A percentile compares a stretch with the other conserved stretches of the same genome.
These are phyloP conservation scores for Trichosporon inkin DNA, from an alignment of 1,284 basidiomycete species.

Conservation along the genomic window DNA sequence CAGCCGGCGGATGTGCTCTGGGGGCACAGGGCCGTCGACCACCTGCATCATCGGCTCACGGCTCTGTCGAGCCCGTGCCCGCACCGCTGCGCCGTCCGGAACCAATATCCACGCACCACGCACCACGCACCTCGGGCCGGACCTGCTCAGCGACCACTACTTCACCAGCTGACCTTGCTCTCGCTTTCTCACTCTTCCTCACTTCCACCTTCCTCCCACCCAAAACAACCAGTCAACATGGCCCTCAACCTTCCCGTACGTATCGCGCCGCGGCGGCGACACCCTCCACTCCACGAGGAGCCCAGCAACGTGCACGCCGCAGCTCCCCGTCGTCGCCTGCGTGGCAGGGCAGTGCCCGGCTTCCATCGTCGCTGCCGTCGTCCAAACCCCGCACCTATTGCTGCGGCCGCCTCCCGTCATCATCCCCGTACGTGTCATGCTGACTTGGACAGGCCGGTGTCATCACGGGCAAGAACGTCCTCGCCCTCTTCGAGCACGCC, in stretches of 20 bases:
- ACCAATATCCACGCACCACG: background rate
- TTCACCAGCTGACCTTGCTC: background rate
- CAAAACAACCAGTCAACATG: conserved; percentile 8
- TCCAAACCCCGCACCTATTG: background rate
- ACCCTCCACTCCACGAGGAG: background rate
- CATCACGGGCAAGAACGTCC: conserved; percentile 77
- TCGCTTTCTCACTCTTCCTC: conserved; percentile 2
- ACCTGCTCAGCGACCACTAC: background rate
- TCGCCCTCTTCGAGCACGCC: conserved; percentile 84
- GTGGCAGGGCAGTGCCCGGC: background rate
- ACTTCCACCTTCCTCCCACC: background rate
- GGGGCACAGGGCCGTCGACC: background rate
- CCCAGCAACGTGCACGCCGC: too few species aligned
- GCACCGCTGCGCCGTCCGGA: background rate
- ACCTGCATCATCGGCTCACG: background rate
- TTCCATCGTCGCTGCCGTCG: background rate
- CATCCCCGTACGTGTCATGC: background rate
- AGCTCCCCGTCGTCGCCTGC: background rate
- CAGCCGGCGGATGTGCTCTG: conserved; percentile 5
- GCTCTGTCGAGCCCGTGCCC: background rate
- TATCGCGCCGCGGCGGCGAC: conserved; percentile 4
- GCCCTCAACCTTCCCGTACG: conserved; percentile 7
- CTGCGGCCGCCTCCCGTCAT: background rate
- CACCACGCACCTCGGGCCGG: background rate
- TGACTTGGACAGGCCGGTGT: conserved; percentile 65